Conservation (phyloP, 176 grass and related monocot genomes). For the Ampelocalamus luodianensis region DNA sequence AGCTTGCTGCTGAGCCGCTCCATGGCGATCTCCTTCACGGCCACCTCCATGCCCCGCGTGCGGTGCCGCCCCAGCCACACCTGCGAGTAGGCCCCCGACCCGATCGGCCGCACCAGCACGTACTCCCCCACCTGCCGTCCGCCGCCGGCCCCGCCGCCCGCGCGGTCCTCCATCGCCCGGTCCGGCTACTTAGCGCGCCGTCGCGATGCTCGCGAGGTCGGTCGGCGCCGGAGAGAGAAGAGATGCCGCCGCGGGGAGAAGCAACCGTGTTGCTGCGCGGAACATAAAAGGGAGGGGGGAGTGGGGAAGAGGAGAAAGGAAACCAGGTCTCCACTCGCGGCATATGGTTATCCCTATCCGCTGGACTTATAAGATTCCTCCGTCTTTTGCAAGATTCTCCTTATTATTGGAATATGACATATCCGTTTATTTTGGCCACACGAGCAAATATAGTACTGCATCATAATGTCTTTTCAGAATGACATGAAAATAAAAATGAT, state of each 20-base stretch:
- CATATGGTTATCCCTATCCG: slow-evolving; percentile 49
- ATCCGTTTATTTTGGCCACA: slow-evolving; percentile 37
- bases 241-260: slow-evolving; percentile 54
- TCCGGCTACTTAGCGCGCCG: slow-evolving; percentile 6
- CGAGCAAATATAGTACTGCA: neutral
- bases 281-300: slow-evolving; percentile 11
- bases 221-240: slow-evolving; percentile 9
- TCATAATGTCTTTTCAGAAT: neutral
- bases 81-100: slow-evolving; percentile 83
- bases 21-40: slow-evolving; percentile 92
- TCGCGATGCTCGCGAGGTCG: neutral
- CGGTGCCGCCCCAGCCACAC: slow-evolving; percentile 76
- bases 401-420: slow-evolving; percentile 27
- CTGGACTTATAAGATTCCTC: slow-evolving; percentile 51
- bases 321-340: slow-evolving; percentile 40
- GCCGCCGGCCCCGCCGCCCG: neutral
- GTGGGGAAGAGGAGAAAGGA: neutral
- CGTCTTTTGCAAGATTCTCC: slow-evolving; percentile 50
- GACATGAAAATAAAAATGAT: neutral
- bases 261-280: slow-evolving; percentile 56
- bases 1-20: slow-evolving; percentile 82
- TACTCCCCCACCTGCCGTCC: slow-evolving; percentile 78
- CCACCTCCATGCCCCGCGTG: slow-evolving; percentile 62
- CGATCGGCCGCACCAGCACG: slow-evolving; percentile 63
- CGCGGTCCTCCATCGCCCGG: slow-evolving; percentile 42